Base-by-base conservation (phyloP, 2,329 filamentous ascomycete species). In the Penicillium fuscoglaucum region DNA sequence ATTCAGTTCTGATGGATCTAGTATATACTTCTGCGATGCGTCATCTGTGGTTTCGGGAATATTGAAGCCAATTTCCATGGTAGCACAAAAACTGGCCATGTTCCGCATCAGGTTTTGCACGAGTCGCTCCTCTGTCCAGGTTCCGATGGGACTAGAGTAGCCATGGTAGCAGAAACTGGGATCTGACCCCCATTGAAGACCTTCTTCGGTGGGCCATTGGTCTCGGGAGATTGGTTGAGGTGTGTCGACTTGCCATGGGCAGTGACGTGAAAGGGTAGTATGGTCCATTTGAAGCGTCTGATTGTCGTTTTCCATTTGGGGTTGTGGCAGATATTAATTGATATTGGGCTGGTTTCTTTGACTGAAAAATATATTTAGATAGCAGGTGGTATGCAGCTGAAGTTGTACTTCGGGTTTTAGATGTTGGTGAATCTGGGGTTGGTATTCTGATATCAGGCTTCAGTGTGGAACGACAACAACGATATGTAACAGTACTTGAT, bases 91-190 rank as follows among this genome's bases (percentile, higher is more conserved):
- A 35, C 35, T 55, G 21, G 60, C 60, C 59, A 66, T 59, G 29
- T 67, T 63, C 41, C 65, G 65, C 60, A 65, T 63, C 35, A 66
- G 40, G 29, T 66, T 64, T 24, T 57, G 59, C 3, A 63, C 59
- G 2, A 67, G 48, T 0, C 63, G 59, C 21, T 67, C 61, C 51
- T 67, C 65, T 26, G 65, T 67, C 65, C 65, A 67, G 2, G 57
- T 65, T 4, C 65, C 65, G 12, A 65, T 59, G 2, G 65, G 65
- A 8, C 52, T 53, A 2, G 65, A 66, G 26, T 63, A 67, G n/a
- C 65, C 63, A 37, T 67, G 65, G 31, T 61, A 67, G 19, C 63
- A 61, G 44, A 67, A 67, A 26, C 59, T 67, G 6, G 65, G 65
- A 44, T 67, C 65, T 1, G 65, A 66, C 15, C 65, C 65, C 65